Evolutionary conservation across 306 rosid genomes (phyloP), one percentile per base, ranked within the genome.

Genomic region (Biancaea sappan): DNA sequence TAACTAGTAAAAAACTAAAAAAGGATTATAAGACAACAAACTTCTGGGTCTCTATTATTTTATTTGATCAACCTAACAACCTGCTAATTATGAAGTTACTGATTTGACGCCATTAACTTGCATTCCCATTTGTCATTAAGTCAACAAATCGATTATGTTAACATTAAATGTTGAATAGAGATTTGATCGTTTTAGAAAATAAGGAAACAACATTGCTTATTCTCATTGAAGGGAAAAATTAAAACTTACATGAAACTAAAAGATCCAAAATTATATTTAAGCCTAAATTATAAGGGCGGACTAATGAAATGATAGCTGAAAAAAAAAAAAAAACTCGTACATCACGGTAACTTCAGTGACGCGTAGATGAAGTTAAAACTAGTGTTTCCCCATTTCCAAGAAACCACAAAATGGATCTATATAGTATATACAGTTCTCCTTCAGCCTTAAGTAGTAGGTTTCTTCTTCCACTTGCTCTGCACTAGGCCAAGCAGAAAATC

Each of bases 401-500:
- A 56, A 77, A 64, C 68, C 58, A 73, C 64, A 50, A 31, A 64
- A 60, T 47, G 44, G 46, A 77, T 69, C 75, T 50, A 62, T 62
- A 41, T 63, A 52, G 71, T 50, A 62, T 62, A 41, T 63, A 52
- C 69, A 24, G 75, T 43, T 60, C 11, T n/a, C 15, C 41, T 6
- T 38, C 61, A 37, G 22, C 28, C 19, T 52, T 14, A 57, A n/a
- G 46, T 34, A 18, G 19, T 12, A 35, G 43, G 47, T 71, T 53
- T 73, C 78, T 57, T 72, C 79, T 72, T 79, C 24, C 11, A 22
- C 44, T 79, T 79, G 74, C 69, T 66, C 56, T 73, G 79, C 64
- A 59, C 64, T 34, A 79, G 70, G 74, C 75, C 35, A 38, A 79
- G 74, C 16, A 79, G 75, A 22, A 79, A 79, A 26, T 79, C 79